Evolutionary conservation across 2,329 filamentous ascomycete genomes (phyloP).

Genomic region (Fusarium udum): DNA sequence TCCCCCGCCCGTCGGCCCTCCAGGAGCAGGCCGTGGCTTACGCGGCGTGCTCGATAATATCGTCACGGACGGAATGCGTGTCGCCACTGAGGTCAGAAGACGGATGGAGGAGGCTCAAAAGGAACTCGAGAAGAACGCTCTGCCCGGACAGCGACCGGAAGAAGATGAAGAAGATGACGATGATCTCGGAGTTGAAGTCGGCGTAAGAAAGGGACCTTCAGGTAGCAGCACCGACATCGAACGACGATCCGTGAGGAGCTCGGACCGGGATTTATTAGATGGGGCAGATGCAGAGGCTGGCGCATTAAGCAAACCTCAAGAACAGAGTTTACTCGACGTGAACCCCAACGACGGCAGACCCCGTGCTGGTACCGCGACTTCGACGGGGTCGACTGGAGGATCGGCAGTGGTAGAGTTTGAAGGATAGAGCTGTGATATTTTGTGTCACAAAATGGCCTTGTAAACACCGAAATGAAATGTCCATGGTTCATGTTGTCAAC

Average conservation of each 20-base stretch:
- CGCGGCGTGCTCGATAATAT: slow-evolving; percentile 96
- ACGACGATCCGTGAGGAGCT: slow-evolving; percentile 70
- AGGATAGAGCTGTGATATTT: slow-evolving; percentile 39
- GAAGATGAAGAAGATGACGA: slow-evolving; percentile 77
- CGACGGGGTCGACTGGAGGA: slow-evolving; percentile 44
- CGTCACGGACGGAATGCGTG: slow-evolving; percentile 95
- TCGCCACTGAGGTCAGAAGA: slow-evolving; percentile 89
- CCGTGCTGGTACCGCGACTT: slow-evolving; percentile 41
- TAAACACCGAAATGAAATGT: slow-evolving; percentile 28
- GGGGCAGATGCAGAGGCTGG: slow-evolving; percentile 78
- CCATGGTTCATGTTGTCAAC: slow-evolving; percentile 12
- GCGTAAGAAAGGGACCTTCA: slow-evolving; percentile 49
- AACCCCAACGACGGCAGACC: slow-evolving; percentile 42
- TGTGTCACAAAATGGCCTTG: slow-evolving; percentile 8
- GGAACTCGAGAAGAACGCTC: slow-evolving; percentile 85
- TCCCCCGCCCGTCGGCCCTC: slow-evolving; percentile 53
- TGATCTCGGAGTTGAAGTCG: slow-evolving; percentile 56
- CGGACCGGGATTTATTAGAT: slow-evolving; percentile 76
- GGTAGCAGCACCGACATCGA: slow-evolving; percentile 64
- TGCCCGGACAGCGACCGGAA: slow-evolving; percentile 70
- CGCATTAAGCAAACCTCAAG: slow-evolving; percentile 49
- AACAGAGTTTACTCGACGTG: slow-evolving; percentile 49
- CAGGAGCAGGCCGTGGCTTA: slow-evolving; percentile 74
- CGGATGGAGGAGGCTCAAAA: slow-evolving; percentile 96
- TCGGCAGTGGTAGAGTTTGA: slow-evolving; percentile 56